Percentiles rank a stretch among this genome's conserved stretches.
Evolutionary conservation across 352 stramenopile genomes (phyloP).

Genomic region (Blastocystis sp.): DNA sequence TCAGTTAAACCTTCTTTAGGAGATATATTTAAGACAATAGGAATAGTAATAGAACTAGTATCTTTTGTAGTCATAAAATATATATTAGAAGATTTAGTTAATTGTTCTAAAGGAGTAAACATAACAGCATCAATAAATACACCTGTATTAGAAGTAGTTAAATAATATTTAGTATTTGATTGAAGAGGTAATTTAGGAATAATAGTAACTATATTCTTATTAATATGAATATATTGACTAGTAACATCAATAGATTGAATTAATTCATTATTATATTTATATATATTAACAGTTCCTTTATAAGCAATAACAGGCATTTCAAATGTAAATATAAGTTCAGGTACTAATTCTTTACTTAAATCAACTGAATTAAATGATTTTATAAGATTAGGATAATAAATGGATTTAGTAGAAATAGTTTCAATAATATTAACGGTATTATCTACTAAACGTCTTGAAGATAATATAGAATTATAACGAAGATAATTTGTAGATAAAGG

Average conservation of each 20-base stretch:
- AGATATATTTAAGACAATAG: neutral
- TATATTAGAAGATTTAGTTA: neutral
- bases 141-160: neutral
- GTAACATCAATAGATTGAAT: neutral
- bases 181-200: neutral
- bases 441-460: too few relatives aligned
- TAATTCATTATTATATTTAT: neutral
- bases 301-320: neutral
- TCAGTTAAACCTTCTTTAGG: neutral
- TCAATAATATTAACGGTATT: too few relatives aligned
- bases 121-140: conserved; percentile 3
- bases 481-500: too few relatives aligned
- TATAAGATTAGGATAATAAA: too few relatives aligned
- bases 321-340: too few relatives aligned
- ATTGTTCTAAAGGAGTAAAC: conserved; percentile 1
- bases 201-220: neutral
- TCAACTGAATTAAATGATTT: too few relatives aligned
- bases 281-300: neutral
- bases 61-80: conserved; percentile 17
- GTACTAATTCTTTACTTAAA: too few relatives aligned
- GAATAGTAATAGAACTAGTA: neutral
- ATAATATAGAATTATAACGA: too few relatives aligned
- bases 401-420: too few relatives aligned
- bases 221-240: neutral
- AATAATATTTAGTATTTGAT: neutral